Base-by-base conservation (phyloP, 129 eudicot species). In the carrot (Daucus carota) region DNA sequence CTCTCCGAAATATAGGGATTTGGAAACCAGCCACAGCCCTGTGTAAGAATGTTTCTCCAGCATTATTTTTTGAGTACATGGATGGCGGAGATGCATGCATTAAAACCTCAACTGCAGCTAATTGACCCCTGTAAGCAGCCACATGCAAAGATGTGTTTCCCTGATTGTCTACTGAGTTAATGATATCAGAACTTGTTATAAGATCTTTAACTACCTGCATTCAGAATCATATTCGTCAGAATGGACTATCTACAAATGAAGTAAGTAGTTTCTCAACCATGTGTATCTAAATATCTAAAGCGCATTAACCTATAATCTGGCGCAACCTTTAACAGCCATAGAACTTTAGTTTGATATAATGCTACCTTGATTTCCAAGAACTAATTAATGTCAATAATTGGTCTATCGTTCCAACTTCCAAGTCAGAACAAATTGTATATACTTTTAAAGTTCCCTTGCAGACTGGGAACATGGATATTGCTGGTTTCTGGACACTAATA, bases 141-240 rank as follows among this genome's bases (percentile, higher is more conserved):
- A 89, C 86, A 54, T 95, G 99, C 73, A 95, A 77, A 9, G 99
- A 85, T n/a, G 97, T 89, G 85, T 95, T 89, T 77, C 99, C 99
- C 24, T 78, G 89, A 77, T 86, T 88, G 88, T 92, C 96, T 44
- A 32, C 46, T 33, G 97, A 83, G 83, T 83, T 76, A 77, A 89
- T 85, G 57, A 89, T 81, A n/a, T 86, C 81, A 66, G 46, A 84
- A 29, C 87, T 78, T 59, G 87, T 78, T 57, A 84, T 32, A 34
- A 95, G 88, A 78, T 91, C 75, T 79, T 88, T 88, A 34, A 91
- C 96, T 29, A 89, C 92, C 99, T 95, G 86, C 76, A 87, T 52
- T 46, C 13, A 73, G 65, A 73, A 31, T 12, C 9, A 73, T 22
- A 72, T 70, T 4, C 16, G 6, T 38, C 33, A 41, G 73, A 13